phyloP scores from a whole-genome alignment of 148 eudicot species.

The Spergularia marina region DNA sequence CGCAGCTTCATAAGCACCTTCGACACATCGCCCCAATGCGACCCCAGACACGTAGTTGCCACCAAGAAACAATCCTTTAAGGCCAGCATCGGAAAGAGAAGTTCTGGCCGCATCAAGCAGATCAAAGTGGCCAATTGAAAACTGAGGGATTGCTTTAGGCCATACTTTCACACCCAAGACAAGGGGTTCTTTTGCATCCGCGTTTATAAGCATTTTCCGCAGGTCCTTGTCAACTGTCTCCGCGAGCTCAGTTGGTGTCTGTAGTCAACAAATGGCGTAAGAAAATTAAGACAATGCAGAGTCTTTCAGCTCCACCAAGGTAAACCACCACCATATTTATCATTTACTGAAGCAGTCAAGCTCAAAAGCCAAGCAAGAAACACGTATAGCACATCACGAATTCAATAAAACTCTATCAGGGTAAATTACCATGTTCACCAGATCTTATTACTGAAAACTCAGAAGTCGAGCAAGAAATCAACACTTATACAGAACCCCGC shows the following conservation, averaged over 20 bases:
- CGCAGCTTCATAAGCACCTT: slow-evolving; percentile 73
- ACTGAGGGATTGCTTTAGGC: slow-evolving; percentile 87
- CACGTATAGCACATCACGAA: too few species aligned
- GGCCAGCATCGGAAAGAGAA: slow-evolving; percentile 44
- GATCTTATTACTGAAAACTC: too few species aligned
- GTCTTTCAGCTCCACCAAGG: background rate
- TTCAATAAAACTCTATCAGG: too few species aligned
- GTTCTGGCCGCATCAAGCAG: slow-evolving; percentile 57
- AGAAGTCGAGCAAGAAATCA: too few species aligned
- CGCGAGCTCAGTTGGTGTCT: slow-evolving; percentile 65
- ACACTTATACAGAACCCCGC: too few species aligned
- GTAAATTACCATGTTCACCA: too few species aligned
- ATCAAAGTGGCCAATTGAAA: slow-evolving; percentile 71
- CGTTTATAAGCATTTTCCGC: slow-evolving; percentile 68
- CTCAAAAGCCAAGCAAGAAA: too few species aligned
- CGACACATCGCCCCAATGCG: slow-evolving; percentile 83
- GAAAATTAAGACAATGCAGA: background rate
- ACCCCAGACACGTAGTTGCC: slow-evolving; percentile 87
- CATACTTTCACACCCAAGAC: slow-evolving; percentile 68
- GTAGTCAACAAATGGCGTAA: slow-evolving; percentile 11
- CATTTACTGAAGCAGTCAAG: too few species aligned
- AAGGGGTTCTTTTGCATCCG: slow-evolving; percentile 55
- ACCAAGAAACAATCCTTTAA: slow-evolving; percentile 64
- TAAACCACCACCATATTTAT: background rate
- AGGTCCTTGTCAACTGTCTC: slow-evolving; percentile 75